phyloP scores from a whole-genome alignment of 2,329 filamentous ascomycete species.

The Periconia macrospinosa region DNA sequence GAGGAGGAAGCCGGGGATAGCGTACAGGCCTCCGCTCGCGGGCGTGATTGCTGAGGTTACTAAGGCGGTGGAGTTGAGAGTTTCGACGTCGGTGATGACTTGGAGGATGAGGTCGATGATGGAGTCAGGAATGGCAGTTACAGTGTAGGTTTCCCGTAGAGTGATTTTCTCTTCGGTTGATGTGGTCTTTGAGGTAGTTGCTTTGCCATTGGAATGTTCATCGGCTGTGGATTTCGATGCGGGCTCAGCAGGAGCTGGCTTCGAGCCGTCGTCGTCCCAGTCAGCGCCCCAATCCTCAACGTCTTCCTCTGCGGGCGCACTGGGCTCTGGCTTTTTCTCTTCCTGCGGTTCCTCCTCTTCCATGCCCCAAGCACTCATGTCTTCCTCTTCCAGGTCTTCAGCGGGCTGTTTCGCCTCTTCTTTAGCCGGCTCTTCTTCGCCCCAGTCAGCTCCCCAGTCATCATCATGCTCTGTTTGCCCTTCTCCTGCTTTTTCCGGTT shows the following conservation, averaged over 20 bases:
- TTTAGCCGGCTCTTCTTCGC: constrained; percentile 54
- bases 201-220: constrained; percentile 36
- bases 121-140: constrained; percentile 82
- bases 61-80: constrained; percentile 56
- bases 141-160: constrained; percentile 81
- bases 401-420: constrained; percentile 1
- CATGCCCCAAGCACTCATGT: constrained; percentile 53
- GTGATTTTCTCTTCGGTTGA: constrained; percentile 65
- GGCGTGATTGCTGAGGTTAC: constrained; percentile 61
- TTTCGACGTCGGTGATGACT: constrained; percentile 50
- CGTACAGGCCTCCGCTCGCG: constrained; percentile 70
- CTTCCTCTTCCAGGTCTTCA: constrained; percentile 48
- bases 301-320: constrained; percentile 39
- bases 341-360: constrained; percentile 40
- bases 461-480: constrained; percentile 24
- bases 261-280: constrained; percentile 67
- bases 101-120: constrained; percentile 69
- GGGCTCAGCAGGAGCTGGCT: constrained; percentile 13
- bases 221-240: constrained; percentile 22
- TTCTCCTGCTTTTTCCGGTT: not conserved
- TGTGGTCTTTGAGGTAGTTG: constrained; percentile 22
- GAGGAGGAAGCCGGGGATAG: constrained; percentile 70
- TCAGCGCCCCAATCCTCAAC: constrained; percentile 71
- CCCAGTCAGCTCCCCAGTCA: constrained; percentile 83
- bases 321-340: constrained; percentile 39